Base-by-base conservation (phyloP, 1,139 yeast species). In the Blastobotrys petasosporus region DNA sequence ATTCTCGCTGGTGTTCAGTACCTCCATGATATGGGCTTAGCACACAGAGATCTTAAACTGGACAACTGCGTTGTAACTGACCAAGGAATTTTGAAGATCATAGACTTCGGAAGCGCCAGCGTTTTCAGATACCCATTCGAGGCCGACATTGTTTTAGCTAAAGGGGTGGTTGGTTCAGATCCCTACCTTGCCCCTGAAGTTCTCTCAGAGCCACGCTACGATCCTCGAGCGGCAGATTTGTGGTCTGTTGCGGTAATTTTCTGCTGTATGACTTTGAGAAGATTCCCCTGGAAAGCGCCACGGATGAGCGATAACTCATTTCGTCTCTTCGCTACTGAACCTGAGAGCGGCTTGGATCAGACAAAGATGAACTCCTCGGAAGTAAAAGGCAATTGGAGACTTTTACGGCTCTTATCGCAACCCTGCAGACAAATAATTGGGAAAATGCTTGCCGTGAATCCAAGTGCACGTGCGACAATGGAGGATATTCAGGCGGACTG, bases 141-240 rank as follows among this genome's bases (percentile, higher is more conserved):
- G 58, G 80, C 78, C 44, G 77, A 76, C 42, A 74, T 86, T 43
- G 87, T 87, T 39, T 76, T 78, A 56, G 90, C 96, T 42, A 90
- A 84, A 55, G 98, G 98, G 5, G 83, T 92, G 53, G 97, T 92
- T 45, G 99, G 99, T 4, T 86, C 96, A 8, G 99, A 94, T 66
- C 99, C 99, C 3, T 92, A 92, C 62, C 75, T 92, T 60, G 97
- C 98, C 1, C 98, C 99, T 0, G 99, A 92, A 65, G 97, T 90
- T 13, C 75, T 94, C 55, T 64, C 70, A 3, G 76, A 77, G 46
- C 75, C 79, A 47, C 77, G 82, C 30, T 92, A 90, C 62, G 94
- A 90, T 62, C 97, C 98, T 2, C 87, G 85, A 60, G 85, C 88
- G 2, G 95, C 90, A 8, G 98, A 92, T 66, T 74, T 92, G 44